phyloP scores from a whole-genome alignment of 495 filamentous ascomycete species.

The Chlorociboria aeruginascens region DNA sequence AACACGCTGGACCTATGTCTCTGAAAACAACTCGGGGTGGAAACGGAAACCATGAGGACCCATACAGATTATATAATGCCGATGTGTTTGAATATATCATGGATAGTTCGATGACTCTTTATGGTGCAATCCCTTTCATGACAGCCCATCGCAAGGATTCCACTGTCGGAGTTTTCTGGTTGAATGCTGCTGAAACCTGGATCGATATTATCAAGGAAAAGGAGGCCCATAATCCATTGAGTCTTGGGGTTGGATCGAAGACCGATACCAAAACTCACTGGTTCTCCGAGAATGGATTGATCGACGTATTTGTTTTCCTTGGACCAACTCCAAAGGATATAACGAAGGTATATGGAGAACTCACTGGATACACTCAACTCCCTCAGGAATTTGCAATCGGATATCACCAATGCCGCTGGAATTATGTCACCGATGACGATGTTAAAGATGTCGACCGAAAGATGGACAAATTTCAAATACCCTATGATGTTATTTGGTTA shows the following conservation, averaged over 20 bases:
- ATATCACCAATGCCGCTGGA: constrained; percentile 98
- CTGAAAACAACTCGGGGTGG: constrained; percentile 85
- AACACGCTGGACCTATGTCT: constrained; percentile 78
- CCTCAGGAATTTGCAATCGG: constrained; percentile 85
- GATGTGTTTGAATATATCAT: constrained; percentile 97
- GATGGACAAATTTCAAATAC: constrained; percentile 88
- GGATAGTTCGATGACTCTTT: constrained; percentile 97
- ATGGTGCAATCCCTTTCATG: constrained; percentile 93
- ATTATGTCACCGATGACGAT: constrained; percentile 93
- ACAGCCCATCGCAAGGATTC: constrained; percentile 90
- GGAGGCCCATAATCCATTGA: constrained; percentile 59
- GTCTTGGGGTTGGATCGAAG: constrained; percentile 55
- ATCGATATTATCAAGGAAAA: constrained; percentile 84
- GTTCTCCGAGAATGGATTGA: constrained; percentile 82
- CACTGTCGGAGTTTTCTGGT: constrained; percentile 95
- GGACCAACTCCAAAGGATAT: constrained; percentile 76
- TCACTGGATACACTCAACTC: constrained; percentile 88
- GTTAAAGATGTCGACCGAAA: constrained; percentile 92
- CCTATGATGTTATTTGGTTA: constrained; percentile 97
- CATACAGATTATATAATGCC: constrained; percentile 91
- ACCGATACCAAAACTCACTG: constrained; percentile 84
- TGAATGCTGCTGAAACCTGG: constrained; percentile 97
- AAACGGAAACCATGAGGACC: constrained; percentile 70
- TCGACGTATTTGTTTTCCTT: constrained; percentile 91
- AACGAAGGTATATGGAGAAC: constrained; percentile 67